These are phyloP conservation scores for Penicillium sp. DNA, from an alignment of 2,329 filamentous ascomycete species.

Conservation along the genomic window DNA sequence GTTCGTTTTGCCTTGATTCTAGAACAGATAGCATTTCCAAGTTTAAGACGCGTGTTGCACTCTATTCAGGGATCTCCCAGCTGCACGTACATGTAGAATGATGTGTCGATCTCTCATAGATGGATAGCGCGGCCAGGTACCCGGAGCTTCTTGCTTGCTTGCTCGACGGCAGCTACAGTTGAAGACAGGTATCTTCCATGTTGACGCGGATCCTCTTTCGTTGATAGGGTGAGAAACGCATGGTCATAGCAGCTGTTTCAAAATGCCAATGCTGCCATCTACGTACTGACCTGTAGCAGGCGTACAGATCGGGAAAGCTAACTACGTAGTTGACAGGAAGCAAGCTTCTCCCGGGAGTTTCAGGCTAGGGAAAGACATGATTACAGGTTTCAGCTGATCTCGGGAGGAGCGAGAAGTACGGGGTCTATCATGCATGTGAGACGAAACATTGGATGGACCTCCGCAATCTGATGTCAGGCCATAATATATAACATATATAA, in stretches of 20 bases:
- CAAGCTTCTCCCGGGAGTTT: neutral
- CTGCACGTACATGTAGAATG: neutral
- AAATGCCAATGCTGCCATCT: no score
- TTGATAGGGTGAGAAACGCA: no score
- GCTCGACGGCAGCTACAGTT: neutral
- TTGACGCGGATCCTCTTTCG: no score
- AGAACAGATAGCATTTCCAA: neutral
- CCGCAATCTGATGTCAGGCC: neutral
- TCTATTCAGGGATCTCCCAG: neutral
- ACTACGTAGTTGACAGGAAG: neutral
- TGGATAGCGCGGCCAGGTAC: neutral
- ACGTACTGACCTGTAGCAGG: no score
- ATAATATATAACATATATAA: neutral
- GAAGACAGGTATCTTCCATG: neutral
- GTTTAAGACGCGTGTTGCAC: neutral
- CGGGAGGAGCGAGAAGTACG: neutral
- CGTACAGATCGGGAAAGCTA: neutral
- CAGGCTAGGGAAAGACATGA: neutral
- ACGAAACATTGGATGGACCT: neutral
- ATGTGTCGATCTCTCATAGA: neutral
- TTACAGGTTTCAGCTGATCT: slow-evolving; percentile 1
- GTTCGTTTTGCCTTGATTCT: neutral
- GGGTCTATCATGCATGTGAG: neutral
- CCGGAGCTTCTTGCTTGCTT: neutral
- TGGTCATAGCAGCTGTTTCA: neutral